Percentiles rank a stretch among this genome's conserved stretches.
Conservation (phyloP, 2,329 filamentous ascomycete species). For the Colletotrichum simmondsii region DNA sequence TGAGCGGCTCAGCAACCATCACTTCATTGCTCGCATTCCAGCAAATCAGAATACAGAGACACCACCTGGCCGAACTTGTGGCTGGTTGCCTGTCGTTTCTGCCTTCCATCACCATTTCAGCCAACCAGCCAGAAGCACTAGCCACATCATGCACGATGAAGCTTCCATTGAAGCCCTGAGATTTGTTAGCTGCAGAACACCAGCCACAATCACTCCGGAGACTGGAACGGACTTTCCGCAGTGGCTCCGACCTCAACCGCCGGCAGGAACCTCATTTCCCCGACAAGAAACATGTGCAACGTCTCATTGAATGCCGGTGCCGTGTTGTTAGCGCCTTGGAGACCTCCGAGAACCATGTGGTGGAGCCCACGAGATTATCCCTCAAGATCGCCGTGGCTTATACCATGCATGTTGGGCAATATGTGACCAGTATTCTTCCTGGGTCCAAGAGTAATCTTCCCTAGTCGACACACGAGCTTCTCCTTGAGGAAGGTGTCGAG, state of each 20-base stretch:
- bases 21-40: neutral
- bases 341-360: neutral
- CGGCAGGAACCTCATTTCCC: neutral
- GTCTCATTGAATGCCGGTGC: neutral
- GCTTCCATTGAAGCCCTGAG: neutral
- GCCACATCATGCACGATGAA: conserved; percentile 13
- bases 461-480: neutral
- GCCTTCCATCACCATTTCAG: neutral
- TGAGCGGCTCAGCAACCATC: conserved; percentile 4
- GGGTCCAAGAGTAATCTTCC: neutral
- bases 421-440: neutral
- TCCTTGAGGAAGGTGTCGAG: neutral
- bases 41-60: conserved; percentile 4
- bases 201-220: conserved; percentile 17
- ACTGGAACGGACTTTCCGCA: conserved; percentile 6
- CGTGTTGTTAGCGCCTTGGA: neutral
- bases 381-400: conserved; percentile 17
- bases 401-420: conserved; percentile 2
- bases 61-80: conserved; percentile 7
- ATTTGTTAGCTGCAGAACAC: neutral
- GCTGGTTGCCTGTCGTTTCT: conserved; percentile 14
- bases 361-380: neutral
- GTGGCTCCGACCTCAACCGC: neutral
- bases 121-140: conserved; percentile 20
- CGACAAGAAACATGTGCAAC: neutral